Evolutionary conservation across 1,139 yeast genomes (phyloP).

Genomic region (Pneumocystis canis): DNA sequence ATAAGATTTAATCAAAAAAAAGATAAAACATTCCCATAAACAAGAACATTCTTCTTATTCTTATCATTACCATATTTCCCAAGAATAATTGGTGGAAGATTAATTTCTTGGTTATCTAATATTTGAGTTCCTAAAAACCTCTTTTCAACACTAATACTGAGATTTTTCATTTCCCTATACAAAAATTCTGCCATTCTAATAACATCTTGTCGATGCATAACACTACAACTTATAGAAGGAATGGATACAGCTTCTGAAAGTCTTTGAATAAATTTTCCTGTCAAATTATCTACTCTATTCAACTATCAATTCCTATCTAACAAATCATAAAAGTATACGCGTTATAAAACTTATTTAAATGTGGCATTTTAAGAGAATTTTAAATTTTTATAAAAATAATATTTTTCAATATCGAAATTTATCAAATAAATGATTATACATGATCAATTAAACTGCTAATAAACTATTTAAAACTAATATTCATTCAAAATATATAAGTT

Average conservation of each 20-base stretch:
- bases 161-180: conserved; percentile 44
- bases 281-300: conserved; percentile 5
- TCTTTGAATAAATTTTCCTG: conserved; percentile 22
- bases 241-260: conserved; percentile 73
- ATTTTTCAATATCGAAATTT: neutral
- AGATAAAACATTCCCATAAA: conserved; percentile 58
- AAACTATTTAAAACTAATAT: too few relatives aligned
- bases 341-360: conserved; percentile 14
- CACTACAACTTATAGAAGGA: conserved; percentile 90
- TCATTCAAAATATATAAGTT: neutral
- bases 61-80: conserved; percentile 78
- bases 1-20: neutral
- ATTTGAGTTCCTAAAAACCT: conserved; percentile 75
- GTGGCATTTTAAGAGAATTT: neutral
- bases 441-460: too few relatives aligned
- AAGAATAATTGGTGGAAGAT: conserved; percentile 83
- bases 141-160: conserved; percentile 66
- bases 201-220: conserved; percentile 70
- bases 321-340: conserved; percentile 14
- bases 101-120: conserved; percentile 46
- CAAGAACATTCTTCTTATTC: conserved; percentile 65
- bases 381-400: neutral
- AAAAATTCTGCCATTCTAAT: conserved; percentile 72
- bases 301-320: neutral
- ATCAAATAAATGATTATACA: too few relatives aligned